A percentile compares a stretch with the other conserved stretches of the same genome.
These are phyloP conservation scores for Puccinia triticina DNA, from an alignment of 1,284 basidiomycete species.

Conservation along the genomic window DNA sequence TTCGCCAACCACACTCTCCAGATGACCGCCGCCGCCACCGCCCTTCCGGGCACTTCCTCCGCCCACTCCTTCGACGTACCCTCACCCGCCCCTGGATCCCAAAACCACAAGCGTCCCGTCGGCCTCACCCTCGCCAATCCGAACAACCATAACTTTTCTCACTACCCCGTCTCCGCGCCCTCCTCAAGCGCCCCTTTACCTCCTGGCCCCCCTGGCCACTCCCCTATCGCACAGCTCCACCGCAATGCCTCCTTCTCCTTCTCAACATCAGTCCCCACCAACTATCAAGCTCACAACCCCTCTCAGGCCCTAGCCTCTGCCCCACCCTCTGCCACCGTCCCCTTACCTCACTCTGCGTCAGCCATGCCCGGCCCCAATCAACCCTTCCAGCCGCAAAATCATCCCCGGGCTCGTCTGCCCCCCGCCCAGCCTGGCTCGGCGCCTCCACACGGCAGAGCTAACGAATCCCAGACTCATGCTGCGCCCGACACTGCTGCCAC, in stretches of 20 bases:
- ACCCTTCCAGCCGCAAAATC: background rate
- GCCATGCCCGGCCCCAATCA: constrained; percentile 22
- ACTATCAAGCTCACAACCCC: constrained; percentile 11
- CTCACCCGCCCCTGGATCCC: constrained; percentile 17
- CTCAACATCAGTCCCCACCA: constrained; percentile 6
- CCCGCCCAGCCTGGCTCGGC: constrained; percentile 12
- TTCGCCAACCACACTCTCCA: background rate
- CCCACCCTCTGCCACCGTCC: constrained; percentile 18
- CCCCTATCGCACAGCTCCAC: constrained; percentile 21
- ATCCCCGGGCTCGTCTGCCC: constrained; percentile 6
- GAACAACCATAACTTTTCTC: constrained; percentile 8
- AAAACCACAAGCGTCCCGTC: constrained; percentile 24
- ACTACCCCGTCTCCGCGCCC: constrained; percentile 27
- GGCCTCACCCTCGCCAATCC: constrained; percentile 26
- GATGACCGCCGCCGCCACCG: constrained; percentile 32
- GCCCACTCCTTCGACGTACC: constrained; percentile 5
- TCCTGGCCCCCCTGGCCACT: constrained; percentile 29
- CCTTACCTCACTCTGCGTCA: constrained; percentile 20
- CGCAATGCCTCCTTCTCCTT: constrained; percentile 31
- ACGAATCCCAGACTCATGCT: background rate
- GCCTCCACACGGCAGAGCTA: background rate
- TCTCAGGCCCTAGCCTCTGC: constrained; percentile 20
- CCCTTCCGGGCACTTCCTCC: constrained; percentile 19
- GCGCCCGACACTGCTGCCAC: background rate
- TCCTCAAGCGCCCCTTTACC: constrained; percentile 37